phyloP scores from a whole-genome alignment of 2,329 filamentous ascomycete genomes.

The Bipolaris victoriae region DNA sequence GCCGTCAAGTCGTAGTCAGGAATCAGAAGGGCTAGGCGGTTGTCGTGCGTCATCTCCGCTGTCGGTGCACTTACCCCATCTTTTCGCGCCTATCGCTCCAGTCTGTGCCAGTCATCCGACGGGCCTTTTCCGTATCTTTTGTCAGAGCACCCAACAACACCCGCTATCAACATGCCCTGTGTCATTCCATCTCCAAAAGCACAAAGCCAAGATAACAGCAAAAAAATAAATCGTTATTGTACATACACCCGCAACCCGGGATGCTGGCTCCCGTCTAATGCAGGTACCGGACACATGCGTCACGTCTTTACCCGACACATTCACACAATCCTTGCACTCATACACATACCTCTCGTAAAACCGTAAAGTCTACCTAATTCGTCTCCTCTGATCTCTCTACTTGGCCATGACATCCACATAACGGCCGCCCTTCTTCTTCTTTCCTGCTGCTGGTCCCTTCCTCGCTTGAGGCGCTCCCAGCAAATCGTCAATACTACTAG shows the following conservation, averaged over 20 bases:
- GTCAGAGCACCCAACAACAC: background rate
- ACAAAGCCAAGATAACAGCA: background rate
- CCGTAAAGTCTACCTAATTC: background rate
- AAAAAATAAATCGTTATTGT: background rate
- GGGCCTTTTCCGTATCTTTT: slow-evolving; percentile 13
- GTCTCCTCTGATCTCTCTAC: background rate
- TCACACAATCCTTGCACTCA: background rate
- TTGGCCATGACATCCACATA: slow-evolving; percentile 81
- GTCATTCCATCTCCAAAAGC: background rate
- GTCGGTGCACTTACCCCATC: slow-evolving; percentile 3
- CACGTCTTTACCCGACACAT: background rate
- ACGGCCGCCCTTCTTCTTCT: slow-evolving; percentile 80
- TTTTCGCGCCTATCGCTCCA: background rate
- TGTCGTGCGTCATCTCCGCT: slow-evolving; percentile 15
- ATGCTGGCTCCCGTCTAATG: slow-evolving; percentile 1
- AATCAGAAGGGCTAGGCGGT: background rate
- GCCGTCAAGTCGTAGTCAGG: background rate
- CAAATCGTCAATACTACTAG: slow-evolving; percentile 94
- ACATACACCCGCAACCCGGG: background rate
- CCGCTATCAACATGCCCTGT: background rate
- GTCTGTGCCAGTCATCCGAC: background rate
- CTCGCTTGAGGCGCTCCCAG: slow-evolving; percentile 75
- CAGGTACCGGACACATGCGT: background rate
- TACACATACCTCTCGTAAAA: slow-evolving; percentile 2
- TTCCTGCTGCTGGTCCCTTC: slow-evolving; percentile 58